Conservation (phyloP, 75 land plant species). For the Pinus taeda region DNA sequence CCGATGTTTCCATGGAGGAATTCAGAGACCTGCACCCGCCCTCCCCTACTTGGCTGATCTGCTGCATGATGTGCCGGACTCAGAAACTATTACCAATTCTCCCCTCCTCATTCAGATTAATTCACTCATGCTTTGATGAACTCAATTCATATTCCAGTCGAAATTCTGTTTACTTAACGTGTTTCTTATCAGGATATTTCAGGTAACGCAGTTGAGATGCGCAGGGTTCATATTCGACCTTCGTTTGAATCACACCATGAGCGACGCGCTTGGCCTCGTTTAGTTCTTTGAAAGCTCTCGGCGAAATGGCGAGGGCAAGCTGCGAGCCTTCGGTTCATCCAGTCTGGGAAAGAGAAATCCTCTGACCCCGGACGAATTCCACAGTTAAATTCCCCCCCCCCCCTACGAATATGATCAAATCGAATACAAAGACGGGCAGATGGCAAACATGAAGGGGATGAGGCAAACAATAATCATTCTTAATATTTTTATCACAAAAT, state of each 20-base stretch:
- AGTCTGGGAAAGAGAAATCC: constrained; percentile 38
- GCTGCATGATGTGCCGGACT: constrained; percentile 26
- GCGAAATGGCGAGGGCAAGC: constrained; percentile 39
- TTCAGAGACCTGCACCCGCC: constrained; percentile 34
- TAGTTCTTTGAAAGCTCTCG: constrained; percentile 39
- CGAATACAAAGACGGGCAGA: not conserved
- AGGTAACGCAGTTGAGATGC: constrained; percentile 44
- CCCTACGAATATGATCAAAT: constrained; percentile 43
- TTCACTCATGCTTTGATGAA: not conserved
- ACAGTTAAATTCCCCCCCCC: constrained; percentile 13
- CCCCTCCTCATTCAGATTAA: too few species aligned
- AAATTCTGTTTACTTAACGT: too few species aligned
- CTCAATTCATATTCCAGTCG: too few species aligned
- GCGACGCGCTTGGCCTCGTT: constrained; percentile 21
- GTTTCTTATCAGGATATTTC: too few species aligned
- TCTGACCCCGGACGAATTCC: constrained; percentile 35
- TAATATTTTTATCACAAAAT: too few species aligned
- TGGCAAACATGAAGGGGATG: not conserved
- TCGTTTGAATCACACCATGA: constrained; percentile 26
- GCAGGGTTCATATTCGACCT: constrained; percentile 49
- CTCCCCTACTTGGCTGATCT: constrained; percentile 25
- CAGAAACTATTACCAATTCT: constrained; percentile 8
- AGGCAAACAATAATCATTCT: constrained; percentile 16
- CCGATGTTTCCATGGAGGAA: constrained; percentile 19
- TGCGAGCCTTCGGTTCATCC: constrained; percentile 25